Conservation (phyloP, 2,329 filamentous ascomycete genomes). For the Fusarium sp. region DNA sequence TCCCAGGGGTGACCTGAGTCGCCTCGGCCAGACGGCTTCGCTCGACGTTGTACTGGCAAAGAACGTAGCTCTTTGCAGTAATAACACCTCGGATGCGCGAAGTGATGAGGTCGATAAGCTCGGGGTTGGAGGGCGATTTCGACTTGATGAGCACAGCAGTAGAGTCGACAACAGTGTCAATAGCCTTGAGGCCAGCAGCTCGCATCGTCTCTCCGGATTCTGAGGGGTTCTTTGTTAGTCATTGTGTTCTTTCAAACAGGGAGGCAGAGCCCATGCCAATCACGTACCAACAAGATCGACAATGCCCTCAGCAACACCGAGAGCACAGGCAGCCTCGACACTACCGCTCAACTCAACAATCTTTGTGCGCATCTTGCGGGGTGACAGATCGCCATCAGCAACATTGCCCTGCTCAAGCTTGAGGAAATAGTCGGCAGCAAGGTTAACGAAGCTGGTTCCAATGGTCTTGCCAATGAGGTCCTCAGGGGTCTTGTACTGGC, state of each 20-base stretch:
- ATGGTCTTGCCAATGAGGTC: slow-evolving; percentile 93
- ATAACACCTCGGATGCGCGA: slow-evolving; percentile 93
- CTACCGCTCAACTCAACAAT: slow-evolving; percentile 96
- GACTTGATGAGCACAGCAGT: slow-evolving; percentile 94
- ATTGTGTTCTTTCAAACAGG: neutral
- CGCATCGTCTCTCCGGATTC: slow-evolving; percentile 99
- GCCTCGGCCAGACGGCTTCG: slow-evolving; percentile 74
- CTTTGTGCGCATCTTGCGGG: slow-evolving; percentile 77
- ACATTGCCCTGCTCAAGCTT: slow-evolving; percentile 72
- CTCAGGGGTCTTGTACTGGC: slow-evolving; percentile 73
- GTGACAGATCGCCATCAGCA: slow-evolving; percentile 49
- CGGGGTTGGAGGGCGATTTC: slow-evolving; percentile 80
- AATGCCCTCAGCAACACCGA: slow-evolving; percentile 96
- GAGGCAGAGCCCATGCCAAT: neutral
- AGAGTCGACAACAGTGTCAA: slow-evolving; percentile 90
- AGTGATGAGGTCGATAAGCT: slow-evolving; percentile 84
- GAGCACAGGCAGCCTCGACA: slow-evolving; percentile 94
- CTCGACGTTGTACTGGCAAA: slow-evolving; percentile 96
- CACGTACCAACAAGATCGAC: slow-evolving; percentile 92
- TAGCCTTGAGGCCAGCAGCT: slow-evolving; percentile 91
- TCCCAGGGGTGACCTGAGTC: slow-evolving; percentile 86
- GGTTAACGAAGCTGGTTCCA: slow-evolving; percentile 91
- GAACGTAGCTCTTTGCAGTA: slow-evolving; percentile 90
- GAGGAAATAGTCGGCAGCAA: slow-evolving; percentile 86
- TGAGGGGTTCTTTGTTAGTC: slow-evolving; percentile 51